A percentile compares a stretch with the other conserved stretches of the same genome.
phyloP scores from a whole-genome alignment of 225 moss, liverwort and hornwort species.

The Ulota crispa region DNA sequence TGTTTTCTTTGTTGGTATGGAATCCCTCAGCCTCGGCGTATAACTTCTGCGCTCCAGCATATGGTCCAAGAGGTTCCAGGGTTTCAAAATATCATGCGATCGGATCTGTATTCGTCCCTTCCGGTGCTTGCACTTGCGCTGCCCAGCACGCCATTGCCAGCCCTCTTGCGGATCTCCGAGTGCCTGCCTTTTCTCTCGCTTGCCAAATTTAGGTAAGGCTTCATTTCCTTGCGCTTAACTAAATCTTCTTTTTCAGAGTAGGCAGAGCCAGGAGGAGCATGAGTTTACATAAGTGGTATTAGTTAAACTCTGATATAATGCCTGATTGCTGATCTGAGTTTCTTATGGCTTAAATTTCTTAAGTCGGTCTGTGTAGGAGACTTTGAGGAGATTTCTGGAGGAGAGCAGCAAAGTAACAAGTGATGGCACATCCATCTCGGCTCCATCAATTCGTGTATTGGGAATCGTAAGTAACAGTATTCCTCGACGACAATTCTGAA shows the following conservation, averaged over 20 bases:
- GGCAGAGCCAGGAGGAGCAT: not conserved
- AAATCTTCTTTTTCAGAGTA: not conserved
- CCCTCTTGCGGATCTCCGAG: conserved; percentile 73
- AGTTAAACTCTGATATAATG: conserved; percentile 9
- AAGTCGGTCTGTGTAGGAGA: conserved; percentile 32
- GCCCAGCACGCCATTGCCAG: conserved; percentile 76
- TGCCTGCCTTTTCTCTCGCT: conserved; percentile 81
- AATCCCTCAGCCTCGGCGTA: conserved; percentile 69
- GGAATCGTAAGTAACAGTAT: not conserved
- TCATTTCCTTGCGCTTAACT: not conserved
- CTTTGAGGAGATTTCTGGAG: conserved; percentile 27
- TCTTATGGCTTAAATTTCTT: conserved; percentile 3
- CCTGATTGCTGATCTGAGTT: conserved; percentile 8
- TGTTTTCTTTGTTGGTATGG: conserved; percentile 94
- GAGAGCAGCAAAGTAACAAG: conserved; percentile 17
- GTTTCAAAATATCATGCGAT: conserved; percentile 46
- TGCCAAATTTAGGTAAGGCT: conserved; percentile 37
- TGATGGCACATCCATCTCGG: not conserved
- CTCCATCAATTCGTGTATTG: not conserved
- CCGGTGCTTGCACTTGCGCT: conserved; percentile 81
- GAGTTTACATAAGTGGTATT: conserved; percentile 16
- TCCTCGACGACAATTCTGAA: conserved; percentile 5
- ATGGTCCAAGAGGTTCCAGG: conserved; percentile 60
- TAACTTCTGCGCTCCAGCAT: conserved; percentile 63
- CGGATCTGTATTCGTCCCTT: conserved; percentile 57